Base-by-base conservation (phyloP, 2,329 filamentous ascomycete species). In the Neospermospora avenae region DNA sequence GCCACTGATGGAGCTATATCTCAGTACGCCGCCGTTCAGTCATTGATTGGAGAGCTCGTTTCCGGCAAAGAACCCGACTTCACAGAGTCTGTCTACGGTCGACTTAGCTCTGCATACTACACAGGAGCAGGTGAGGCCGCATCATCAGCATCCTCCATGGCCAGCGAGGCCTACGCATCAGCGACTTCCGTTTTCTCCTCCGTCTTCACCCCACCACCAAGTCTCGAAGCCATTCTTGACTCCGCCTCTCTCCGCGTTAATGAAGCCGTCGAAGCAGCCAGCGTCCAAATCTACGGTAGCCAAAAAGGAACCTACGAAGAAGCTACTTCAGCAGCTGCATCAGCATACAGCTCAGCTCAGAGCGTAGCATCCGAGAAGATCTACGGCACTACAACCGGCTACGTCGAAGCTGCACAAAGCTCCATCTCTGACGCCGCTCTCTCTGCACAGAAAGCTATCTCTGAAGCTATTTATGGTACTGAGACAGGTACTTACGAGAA, bases 21-120 rank as follows among this genome's bases (percentile, higher is more conserved):
- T 51, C 87, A 91, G 68, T 93, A 90, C 66, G 81, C 83, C 4
- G 84, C 84, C 25, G 81, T 96, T 4, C 85, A 87, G 71, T 84
- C 82, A 13, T 81, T 95, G 1, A 81, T 96, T 14, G 89, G 88
- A 1, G 91, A 96, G 73, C 78, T 96, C 1, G 79, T 96, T 14
- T 76, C 81, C 42, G 91, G 89, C 56, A 91, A 88, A 72, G 91
- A 96, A 71, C 87, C 90, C 0, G 85, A 86, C 14, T 96, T 91
- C 69, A 92, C 88, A 0, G 89, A 96, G 70, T 92, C 89, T 61
- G 88, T 93, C 3, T 85, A 91, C 74, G 84, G 79, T 55, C 84
- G 88, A 55, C 80, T 96, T 13, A 83, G 84, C 58, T 86, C 83
- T 3, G 89, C 85, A 0, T 95, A 93, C 69, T 84, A 85, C 24